Base-by-base conservation (phyloP, 805 yeast species). In the Ogataea pini region DNA sequence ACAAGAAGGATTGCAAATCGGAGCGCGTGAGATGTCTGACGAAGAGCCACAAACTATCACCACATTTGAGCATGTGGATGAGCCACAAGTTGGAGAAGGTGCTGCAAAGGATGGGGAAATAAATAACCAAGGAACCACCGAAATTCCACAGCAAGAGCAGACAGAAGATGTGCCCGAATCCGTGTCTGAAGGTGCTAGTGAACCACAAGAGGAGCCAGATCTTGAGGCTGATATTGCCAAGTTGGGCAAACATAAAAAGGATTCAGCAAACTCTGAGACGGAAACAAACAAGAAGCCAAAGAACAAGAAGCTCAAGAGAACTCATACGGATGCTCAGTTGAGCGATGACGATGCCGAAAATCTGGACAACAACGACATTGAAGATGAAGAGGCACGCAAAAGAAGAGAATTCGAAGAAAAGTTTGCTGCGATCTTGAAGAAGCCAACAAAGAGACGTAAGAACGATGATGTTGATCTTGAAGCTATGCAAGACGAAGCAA, bases 391-490 rank as follows among this genome's bases (percentile, higher is more conserved):
- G 13, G 54, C 64, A 4, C 72, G 84, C 48, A 82, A 77, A 62
- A 82, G 96, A 62, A 78, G 89, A 54, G 82, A 80, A 54, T 76
- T 94, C 54, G 98, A 94, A 67, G 92, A 82, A 50, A 80, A 77
- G 58, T 78, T 94, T 71, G 94, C 86, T 55, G 80, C 82, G 36
- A 85, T 96, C 1, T 69, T 92, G 52, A 88, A 87, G 65, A 73
- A 75, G 52, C 76, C 73, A 43, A 76, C 78, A 16, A 77, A 78
- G 53, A 76, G 85, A 49, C 82, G 86, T 59, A 80, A 78, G 60
- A 81, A 86, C 42, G 92, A 87, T 59, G 98, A 94, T 59, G 96
- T 89, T 62, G 99, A 94, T 70, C 72, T 94, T 56, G 98, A 95
- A 65, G 85, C 89, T 61, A 86, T 89, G 85, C 95, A 91, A 65